Conservation (phyloP, 371 early-diverging fungal species). For the Lichtheimia corymbifera region DNA sequence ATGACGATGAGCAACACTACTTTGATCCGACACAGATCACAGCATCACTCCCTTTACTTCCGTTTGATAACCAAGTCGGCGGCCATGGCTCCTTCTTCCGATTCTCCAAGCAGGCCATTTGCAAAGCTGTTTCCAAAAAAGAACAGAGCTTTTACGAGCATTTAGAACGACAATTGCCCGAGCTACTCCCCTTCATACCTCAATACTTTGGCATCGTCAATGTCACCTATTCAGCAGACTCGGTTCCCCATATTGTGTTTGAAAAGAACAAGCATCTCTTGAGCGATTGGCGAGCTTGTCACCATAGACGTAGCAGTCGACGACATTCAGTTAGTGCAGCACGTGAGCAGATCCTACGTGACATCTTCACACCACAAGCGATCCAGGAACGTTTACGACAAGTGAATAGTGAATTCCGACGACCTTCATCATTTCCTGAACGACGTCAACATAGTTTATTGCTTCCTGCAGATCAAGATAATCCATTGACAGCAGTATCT, state of each 20-base stretch:
- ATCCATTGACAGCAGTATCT: no score
- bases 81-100: constrained; percentile 51
- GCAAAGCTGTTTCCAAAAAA: constrained; percentile 67
- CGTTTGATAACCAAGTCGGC: constrained; percentile 50
- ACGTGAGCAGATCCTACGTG: constrained; percentile 68
- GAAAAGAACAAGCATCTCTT: constrained; percentile 81
- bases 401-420: constrained; percentile 15
- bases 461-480: not conserved
- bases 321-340: constrained; percentile 14
- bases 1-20: constrained; percentile 5
- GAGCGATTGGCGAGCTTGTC: constrained; percentile 42
- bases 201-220: constrained; percentile 93
- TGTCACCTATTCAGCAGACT: constrained; percentile 69
- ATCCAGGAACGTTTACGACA: constrained; percentile 56
- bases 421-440: constrained; percentile 7
- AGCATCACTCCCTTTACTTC: constrained; percentile 60
- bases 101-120: constrained; percentile 48
- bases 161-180: constrained; percentile 75
- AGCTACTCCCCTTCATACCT: constrained; percentile 84
- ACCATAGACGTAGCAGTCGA: constrained; percentile 5
- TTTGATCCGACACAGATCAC: constrained; percentile 56
- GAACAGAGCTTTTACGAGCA: constrained; percentile 91
- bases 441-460: constrained; percentile 29
- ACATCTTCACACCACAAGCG: constrained; percentile 76
- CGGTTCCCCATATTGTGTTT: constrained; percentile 72